Evolutionary conservation across 371 early-diverging fungal species (phyloP), one percentile per base, ranked within the genome.

Genomic region (Funneliformis caledonium): DNA sequence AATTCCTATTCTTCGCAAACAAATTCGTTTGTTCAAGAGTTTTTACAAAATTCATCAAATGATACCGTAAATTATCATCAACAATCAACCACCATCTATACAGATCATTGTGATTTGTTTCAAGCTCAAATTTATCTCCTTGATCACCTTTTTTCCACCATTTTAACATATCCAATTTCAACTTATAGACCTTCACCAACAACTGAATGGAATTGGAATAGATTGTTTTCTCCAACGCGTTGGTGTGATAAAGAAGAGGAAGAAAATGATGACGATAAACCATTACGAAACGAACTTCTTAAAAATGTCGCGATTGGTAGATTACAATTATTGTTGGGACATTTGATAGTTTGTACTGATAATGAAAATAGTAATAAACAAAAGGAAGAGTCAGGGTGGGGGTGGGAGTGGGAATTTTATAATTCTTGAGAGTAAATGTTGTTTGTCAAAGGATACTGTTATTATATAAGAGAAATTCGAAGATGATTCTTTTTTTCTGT

Each of bases 141-240:
- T 43, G 80, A 80, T 61, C 72, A 80, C 56, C 59, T 70, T 79
- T 50, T 78, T 6, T 52, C 37, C 10, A 10, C 60, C 12, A 37
- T 72, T 4, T n/a, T 64, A 77, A 10, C 65, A 52, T 52, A 26
- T 31, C 52, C 48, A 26, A n/a, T 50, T 14, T 43, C 72, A 5
- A 72, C 80, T n/a, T 48, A 61, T 80, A 80, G 62, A 37, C 80
- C 80, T 4, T 80, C 68, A 3, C 70, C 80, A 42, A 22, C 33
- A 16, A 19, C 80, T 22, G 80, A 80, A 80, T 80, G 80, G 80
- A 33, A 80, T 72, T 72, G 69, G 72, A n/a, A 11, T n/a, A 80
- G n/a, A 37, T 52, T 80, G 31, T 80, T 80, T 65, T 80, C 72
- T 16, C 19, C 50, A 19, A 43, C 80, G 14, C 31, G 80, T 22